Percentiles rank a stretch among this genome's conserved stretches.
phyloP scores from a whole-genome alignment of 306 rosid species.

The Prunus persica region Prunus_persica_NCBIv2 NC_034014.1:2582501-2583000 shows the following conservation, averaged over 20 bases:
- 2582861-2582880: background rate
- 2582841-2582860: too few relatives aligned
- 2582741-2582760: background rate
- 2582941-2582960: too few relatives aligned
- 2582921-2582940: too few relatives aligned
- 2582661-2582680: background rate
- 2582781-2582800: background rate
- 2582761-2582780: background rate
- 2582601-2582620: background rate
- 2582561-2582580: conserved; percentile 36
- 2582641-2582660: background rate
- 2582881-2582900: too few relatives aligned
- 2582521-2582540: conserved; percentile 29
- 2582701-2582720: background rate
- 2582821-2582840: too few relatives aligned
- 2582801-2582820: background rate
- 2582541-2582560: conserved; percentile 60
- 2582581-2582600: background rate
- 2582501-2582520: conserved; percentile 1
- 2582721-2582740: background rate
- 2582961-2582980: too few relatives aligned
- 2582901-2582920: too few relatives aligned
- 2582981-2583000: too few relatives aligned
- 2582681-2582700: background rate
- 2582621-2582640: background rate